Conservation (phyloP, 225 moss, liverwort and hornwort genomes). For the Marchantia polymorpha region DNA sequence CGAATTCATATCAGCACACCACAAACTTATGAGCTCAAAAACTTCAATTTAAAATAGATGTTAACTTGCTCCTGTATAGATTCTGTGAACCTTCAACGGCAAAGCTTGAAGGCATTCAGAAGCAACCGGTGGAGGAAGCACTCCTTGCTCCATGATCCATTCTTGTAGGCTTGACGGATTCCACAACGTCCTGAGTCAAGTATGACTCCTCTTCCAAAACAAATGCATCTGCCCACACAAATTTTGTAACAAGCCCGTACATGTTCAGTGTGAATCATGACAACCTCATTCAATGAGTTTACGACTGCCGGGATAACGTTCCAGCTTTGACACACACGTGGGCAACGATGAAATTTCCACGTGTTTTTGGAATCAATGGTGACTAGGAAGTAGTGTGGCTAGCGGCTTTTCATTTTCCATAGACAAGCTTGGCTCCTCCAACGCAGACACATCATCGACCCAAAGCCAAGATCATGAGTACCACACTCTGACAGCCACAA, state of each 20-base stretch:
- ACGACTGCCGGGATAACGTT: not conserved
- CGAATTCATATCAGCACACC: no score
- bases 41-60: no score
- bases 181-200: not conserved
- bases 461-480: slow-evolving; percentile 37
- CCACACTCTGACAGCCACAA: slow-evolving; percentile 73
- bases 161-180: not conserved
- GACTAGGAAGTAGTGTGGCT: not conserved
- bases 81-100: no score
- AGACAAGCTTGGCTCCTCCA: not conserved
- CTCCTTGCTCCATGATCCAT: not conserved
- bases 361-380: not conserved
- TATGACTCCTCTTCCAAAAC: not conserved
- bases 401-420: slow-evolving; percentile 9
- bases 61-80: no score
- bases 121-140: not conserved
- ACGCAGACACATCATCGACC: not conserved
- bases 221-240: not conserved
- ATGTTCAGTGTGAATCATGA: not conserved
- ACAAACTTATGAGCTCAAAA: no score
- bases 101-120: not conserved
- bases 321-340: not conserved
- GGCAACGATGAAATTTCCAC: not conserved
- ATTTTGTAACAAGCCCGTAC: not conserved
- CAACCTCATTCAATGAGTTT: not conserved